These are phyloP conservation scores for Penicillium cinerascens DNA, from an alignment of 495 filamentous ascomycete genomes.

Conservation along the genomic window DNA sequence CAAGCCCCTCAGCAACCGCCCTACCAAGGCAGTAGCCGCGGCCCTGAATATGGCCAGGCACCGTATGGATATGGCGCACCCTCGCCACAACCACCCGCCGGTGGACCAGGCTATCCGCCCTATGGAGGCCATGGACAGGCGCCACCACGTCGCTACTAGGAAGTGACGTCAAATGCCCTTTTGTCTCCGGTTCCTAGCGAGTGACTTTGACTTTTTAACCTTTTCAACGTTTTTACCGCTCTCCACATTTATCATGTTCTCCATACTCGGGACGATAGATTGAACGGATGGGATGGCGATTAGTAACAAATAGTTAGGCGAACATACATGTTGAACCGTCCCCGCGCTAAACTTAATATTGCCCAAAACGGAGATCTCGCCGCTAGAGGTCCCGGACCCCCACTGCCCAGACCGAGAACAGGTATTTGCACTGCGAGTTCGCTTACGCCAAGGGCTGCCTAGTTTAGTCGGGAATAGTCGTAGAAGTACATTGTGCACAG, in stretches of 20 bases:
- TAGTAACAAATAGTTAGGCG: too few relatives aligned
- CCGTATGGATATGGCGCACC: slow-evolving; percentile 19
- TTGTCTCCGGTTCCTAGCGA: neutral
- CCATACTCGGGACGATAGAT: neutral
- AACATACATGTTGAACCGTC: too few relatives aligned
- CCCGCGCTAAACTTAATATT: neutral
- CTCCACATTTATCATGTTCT: neutral
- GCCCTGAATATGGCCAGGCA: slow-evolving; percentile 23
- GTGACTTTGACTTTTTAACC: neutral
- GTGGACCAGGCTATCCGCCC: slow-evolving; percentile 20
- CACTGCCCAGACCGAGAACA: neutral
- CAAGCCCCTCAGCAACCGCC: slow-evolving; percentile 11
- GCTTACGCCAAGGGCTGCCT: neutral
- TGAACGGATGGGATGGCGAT: too few relatives aligned
- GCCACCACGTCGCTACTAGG: slow-evolving; percentile 31
- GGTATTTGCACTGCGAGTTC: neutral
- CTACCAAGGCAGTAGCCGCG: slow-evolving; percentile 7
- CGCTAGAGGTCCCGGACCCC: neutral
- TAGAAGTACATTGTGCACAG: neutral
- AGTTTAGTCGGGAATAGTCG: too few relatives aligned
- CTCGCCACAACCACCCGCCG: slow-evolving; percentile 18
- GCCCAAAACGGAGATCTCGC: neutral
- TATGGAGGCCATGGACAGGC: slow-evolving; percentile 27
- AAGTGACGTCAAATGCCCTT: slow-evolving; percentile 7
- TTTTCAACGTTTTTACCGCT: neutral